Evolutionary conservation across 177 flowering plant genomes (phyloP).

Genomic region (Telopea speciosissima): DNA sequence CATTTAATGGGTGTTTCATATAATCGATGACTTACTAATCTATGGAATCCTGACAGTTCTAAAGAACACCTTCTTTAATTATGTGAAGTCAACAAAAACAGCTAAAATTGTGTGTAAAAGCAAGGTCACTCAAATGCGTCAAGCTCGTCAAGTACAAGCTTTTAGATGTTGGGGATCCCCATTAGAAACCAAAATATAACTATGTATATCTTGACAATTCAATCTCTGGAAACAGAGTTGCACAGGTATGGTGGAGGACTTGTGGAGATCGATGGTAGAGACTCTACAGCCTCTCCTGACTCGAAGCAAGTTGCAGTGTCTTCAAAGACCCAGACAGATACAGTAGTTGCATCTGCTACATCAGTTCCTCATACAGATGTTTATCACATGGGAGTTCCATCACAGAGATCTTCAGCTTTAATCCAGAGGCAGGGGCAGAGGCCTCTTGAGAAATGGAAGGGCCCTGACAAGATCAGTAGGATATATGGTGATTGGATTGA

Average conservation of each 20-base stretch:
- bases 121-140: background rate
- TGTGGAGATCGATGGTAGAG: slow-evolving; percentile 57
- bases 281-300: slow-evolving; percentile 43
- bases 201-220: background rate
- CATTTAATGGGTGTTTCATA: too few relatives aligned
- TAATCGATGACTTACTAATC: too few relatives aligned
- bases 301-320: slow-evolving; percentile 43
- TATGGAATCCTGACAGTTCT: too few relatives aligned
- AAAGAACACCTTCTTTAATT: too few relatives aligned
- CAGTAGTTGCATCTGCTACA: slow-evolving; percentile 23
- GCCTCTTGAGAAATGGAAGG: slow-evolving; percentile 82
- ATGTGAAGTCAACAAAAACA: too few relatives aligned
- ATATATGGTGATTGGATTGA: slow-evolving; percentile 99
- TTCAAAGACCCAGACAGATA: slow-evolving; percentile 40
- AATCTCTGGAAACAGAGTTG: slow-evolving; percentile 47
- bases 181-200: background rate
- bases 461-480: slow-evolving; percentile 92
- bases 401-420: slow-evolving; percentile 58
- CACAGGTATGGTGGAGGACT: slow-evolving; percentile 82
- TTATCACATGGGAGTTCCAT: slow-evolving; percentile 61
- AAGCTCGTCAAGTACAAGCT: background rate
- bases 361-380: slow-evolving; percentile 59
- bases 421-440: slow-evolving; percentile 59
- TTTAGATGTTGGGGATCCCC: background rate
- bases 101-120: too few relatives aligned